A percentile compares a stretch with the other conserved stretches of the same genome.
These are phyloP conservation scores for Heterobasidion occidentale DNA, from an alignment of 1,284 basidiomycete species.

Conservation along the genomic window DNA sequence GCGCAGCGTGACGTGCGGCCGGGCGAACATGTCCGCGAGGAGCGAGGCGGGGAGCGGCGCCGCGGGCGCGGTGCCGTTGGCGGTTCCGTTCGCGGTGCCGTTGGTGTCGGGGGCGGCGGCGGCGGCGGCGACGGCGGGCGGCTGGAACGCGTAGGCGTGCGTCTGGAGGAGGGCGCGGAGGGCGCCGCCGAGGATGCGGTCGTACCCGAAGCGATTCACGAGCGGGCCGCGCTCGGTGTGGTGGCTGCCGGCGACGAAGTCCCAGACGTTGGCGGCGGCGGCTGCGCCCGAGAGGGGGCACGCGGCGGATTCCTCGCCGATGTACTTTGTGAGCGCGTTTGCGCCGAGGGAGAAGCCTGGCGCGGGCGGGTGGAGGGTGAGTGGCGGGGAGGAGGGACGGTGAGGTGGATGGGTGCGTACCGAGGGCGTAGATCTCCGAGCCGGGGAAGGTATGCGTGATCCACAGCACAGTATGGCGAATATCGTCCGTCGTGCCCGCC, in stretches of 20 bases:
- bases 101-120: not conserved
- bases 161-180: constrained; percentile 14
- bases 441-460: constrained; percentile 17
- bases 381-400: too few relatives aligned
- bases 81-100: too few relatives aligned
- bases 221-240: constrained; percentile 13
- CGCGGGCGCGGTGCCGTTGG: not conserved
- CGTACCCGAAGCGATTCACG: constrained; percentile 15
- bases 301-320: constrained; percentile 17
- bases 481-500: constrained; percentile 22
- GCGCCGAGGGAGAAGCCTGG: constrained; percentile 22
- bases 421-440: constrained; percentile 17
- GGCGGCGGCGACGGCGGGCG: too few relatives aligned
- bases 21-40: constrained; percentile 10
- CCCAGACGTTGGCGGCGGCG: constrained; percentile 19
- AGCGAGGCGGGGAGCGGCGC: constrained; percentile 4
- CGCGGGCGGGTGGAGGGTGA: too few relatives aligned
- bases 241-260: constrained; percentile 14
- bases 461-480: constrained; percentile 18
- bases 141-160: constrained; percentile 15
- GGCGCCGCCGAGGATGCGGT: constrained; percentile 16
- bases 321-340: constrained; percentile 20
- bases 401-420: constrained; percentile 5
- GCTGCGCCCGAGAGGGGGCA: constrained; percentile 18
- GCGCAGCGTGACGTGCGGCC: constrained; percentile 6